phyloP scores from a whole-genome alignment of 2,329 filamentous ascomycete species.

The Lecanicillium sp. region DNA sequence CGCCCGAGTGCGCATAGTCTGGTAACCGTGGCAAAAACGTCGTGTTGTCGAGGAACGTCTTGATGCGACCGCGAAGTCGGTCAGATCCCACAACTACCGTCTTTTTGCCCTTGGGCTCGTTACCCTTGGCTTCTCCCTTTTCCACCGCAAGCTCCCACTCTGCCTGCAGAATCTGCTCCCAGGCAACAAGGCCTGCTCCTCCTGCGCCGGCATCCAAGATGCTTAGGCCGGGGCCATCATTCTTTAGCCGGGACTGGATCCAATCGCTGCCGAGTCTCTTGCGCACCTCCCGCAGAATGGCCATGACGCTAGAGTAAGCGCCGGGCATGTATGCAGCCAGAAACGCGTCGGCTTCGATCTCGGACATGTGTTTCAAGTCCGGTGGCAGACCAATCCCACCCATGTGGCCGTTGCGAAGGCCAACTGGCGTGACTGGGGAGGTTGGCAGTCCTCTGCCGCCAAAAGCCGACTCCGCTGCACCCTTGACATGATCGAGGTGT shows the following conservation, averaged over 20 bases:
- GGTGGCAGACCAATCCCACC: constrained; percentile 59
- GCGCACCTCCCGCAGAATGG: constrained; percentile 65
- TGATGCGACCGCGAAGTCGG: constrained; percentile 66
- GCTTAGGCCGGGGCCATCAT: constrained; percentile 46
- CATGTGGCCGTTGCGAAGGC: constrained; percentile 53
- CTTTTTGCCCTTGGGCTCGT: constrained; percentile 60
- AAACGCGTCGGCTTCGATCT: constrained; percentile 71
- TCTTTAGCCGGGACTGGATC: constrained; percentile 55
- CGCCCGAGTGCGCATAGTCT: constrained; percentile 66
- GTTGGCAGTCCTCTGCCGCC: constrained; percentile 71
- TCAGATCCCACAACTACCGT: constrained; percentile 77
- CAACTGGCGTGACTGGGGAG: constrained; percentile 64
- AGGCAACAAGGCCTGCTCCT: constrained; percentile 67
- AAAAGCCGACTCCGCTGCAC: constrained; percentile 66
- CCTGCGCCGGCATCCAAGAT: constrained; percentile 70
- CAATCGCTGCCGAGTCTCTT: constrained; percentile 66
- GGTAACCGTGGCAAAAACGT: constrained; percentile 90
- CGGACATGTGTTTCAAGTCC: constrained; percentile 59
- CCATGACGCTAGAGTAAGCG: constrained; percentile 62
- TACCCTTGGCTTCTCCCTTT: constrained; percentile 35
- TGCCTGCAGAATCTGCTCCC: constrained; percentile 69
- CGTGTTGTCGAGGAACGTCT: constrained; percentile 75
- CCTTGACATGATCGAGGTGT: constrained; percentile 67
- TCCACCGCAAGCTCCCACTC: constrained; percentile 71
- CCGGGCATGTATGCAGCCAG: constrained; percentile 64